phyloP scores from a whole-genome alignment of 2,329 filamentous ascomycete genomes.

The Grosmannia huntii region DNA sequence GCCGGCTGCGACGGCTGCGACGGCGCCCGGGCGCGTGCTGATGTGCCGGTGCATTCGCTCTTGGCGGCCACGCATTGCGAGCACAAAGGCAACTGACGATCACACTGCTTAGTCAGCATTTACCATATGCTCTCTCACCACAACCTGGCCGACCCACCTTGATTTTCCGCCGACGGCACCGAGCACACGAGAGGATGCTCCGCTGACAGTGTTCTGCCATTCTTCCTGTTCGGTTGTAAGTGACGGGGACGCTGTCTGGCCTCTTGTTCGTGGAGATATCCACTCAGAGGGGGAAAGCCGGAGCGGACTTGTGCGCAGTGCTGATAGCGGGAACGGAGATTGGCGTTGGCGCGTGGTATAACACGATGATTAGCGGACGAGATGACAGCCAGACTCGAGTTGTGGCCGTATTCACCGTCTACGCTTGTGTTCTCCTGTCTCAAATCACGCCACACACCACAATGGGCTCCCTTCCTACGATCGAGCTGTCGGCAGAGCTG shows the following conservation, averaged over 20 bases:
- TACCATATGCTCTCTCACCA: too few species aligned
- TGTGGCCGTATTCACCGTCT: too few species aligned
- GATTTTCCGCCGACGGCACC: constrained; percentile 10
- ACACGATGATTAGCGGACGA: too few species aligned
- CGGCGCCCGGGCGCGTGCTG: constrained; percentile 10
- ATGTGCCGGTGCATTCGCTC: constrained; percentile 18
- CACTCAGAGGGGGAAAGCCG: not conserved
- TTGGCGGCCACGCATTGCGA: constrained; percentile 15
- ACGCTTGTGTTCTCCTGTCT: too few species aligned
- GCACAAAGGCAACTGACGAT: constrained; percentile 15
- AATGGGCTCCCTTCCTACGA: constrained; percentile 6
- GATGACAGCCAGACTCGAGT: too few species aligned
- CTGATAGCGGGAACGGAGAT: not conserved
- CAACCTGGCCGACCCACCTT: constrained; percentile 4
- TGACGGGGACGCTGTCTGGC: not conserved
- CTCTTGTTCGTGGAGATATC: not conserved
- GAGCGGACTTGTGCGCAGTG: not conserved
- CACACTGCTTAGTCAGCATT: constrained; percentile 5
- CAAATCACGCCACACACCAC: not conserved
- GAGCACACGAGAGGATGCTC: constrained; percentile 11
- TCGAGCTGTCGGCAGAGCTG: not conserved
- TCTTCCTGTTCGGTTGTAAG: not conserved
- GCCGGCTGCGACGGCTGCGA: not conserved
- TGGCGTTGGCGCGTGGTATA: not conserved
- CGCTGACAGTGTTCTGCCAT: constrained; percentile 9